Conservation (phyloP, 83 land plant species). For the Isoetes engelmannii region DNA sequence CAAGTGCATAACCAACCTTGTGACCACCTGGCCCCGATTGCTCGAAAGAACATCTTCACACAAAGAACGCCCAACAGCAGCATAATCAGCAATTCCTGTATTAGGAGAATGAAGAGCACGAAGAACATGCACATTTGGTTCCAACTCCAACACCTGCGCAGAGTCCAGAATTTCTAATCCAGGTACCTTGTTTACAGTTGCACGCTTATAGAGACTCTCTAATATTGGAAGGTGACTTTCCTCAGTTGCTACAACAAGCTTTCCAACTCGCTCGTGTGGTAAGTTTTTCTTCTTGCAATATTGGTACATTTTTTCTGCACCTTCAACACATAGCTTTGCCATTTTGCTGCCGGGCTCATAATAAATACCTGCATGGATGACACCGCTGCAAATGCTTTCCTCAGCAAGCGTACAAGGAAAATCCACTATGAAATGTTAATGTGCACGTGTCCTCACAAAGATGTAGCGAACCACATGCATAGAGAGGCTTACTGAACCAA, state of each 20-base stretch:
- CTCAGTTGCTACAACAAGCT: slow-evolving; percentile 35
- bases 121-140: slow-evolving; percentile 34
- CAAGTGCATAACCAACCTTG: slow-evolving; percentile 21
- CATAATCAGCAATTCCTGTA: slow-evolving; percentile 41
- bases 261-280: slow-evolving; percentile 39
- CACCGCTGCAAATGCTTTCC: slow-evolving; percentile 29
- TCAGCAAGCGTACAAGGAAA: background rate
- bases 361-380: slow-evolving; percentile 44
- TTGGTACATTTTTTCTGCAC: slow-evolving; percentile 36
- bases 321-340: slow-evolving; percentile 42
- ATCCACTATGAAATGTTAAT: background rate
- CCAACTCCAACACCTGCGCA: slow-evolving; percentile 26
- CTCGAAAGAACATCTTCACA: slow-evolving; percentile 29
- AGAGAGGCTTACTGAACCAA: too few species aligned
- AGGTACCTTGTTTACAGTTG: slow-evolving; percentile 30
- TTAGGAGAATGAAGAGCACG: slow-evolving; percentile 40
- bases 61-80: slow-evolving; percentile 35
- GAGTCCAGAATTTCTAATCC: slow-evolving; percentile 31
- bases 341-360: slow-evolving; percentile 42
- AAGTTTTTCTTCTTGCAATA: slow-evolving; percentile 35
- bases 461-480: too few species aligned
- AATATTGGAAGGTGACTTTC: slow-evolving; percentile 32
- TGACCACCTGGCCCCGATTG: slow-evolving; percentile 32
- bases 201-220: slow-evolving; percentile 23
- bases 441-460: background rate